Conservation (phyloP, 2,329 filamentous ascomycete species). For the Didymella exigua region DNA sequence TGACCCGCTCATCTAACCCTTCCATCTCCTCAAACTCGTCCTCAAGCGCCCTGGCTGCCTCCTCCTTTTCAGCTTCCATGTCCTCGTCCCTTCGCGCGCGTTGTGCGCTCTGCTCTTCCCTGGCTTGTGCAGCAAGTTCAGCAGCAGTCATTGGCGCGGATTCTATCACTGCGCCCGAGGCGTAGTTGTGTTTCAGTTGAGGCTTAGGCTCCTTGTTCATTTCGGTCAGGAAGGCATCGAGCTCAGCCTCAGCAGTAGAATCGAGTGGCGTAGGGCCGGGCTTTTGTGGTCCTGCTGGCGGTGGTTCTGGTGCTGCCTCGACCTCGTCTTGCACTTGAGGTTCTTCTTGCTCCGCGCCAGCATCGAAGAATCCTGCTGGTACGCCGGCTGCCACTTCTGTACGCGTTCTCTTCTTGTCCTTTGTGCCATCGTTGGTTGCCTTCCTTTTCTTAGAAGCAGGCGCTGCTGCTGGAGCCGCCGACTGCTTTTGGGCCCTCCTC, state of each 20-base stretch:
- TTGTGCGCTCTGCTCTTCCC: constrained; percentile 53
- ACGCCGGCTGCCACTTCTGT: constrained; percentile 41
- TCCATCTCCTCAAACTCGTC: constrained; percentile 60
- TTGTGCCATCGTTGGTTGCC: constrained; percentile 35
- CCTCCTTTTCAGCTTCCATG: constrained; percentile 56
- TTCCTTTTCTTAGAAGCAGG: constrained; percentile 46
- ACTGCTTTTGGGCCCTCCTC: constrained; percentile 38
- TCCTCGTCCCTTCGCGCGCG: constrained; percentile 52
- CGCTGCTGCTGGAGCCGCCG: constrained; percentile 36
- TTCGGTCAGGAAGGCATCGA: constrained; percentile 62
- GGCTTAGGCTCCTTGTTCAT: constrained; percentile 79
- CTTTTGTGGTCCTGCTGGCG: constrained; percentile 15
- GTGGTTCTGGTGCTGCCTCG: constrained; percentile 4
- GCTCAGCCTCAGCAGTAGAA: constrained; percentile 41
- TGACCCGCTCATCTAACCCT: constrained; percentile 53
- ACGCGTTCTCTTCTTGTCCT: constrained; percentile 43
- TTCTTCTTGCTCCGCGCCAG: constrained; percentile 21
- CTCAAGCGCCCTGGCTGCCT: constrained; percentile 52
- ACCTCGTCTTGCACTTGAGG: constrained; percentile 4
- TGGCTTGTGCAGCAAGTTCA: constrained; percentile 53
- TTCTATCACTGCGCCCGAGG: constrained; percentile 50
- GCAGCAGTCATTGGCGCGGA: constrained; percentile 55
- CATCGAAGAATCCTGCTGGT: constrained; percentile 46
- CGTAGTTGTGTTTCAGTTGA: constrained; percentile 72
- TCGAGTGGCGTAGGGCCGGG: constrained; percentile 20